Conservation (phyloP, 2,329 filamentous ascomycete species). For the Aspergillus versicolor region DNA sequence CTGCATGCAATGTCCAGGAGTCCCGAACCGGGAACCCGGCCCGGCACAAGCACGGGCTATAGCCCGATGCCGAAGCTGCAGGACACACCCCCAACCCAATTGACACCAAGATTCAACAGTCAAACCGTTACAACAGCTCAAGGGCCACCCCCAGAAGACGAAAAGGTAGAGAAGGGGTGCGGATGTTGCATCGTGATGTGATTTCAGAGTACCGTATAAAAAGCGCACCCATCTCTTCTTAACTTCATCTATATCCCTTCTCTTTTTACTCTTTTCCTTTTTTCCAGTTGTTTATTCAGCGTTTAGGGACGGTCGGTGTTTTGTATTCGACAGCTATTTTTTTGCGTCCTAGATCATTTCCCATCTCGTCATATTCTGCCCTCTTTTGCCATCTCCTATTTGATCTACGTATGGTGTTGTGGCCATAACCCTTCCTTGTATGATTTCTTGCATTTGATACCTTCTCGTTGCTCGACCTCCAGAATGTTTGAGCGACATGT, state of each 20-base stretch:
- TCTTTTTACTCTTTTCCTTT: not conserved
- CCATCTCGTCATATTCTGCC: slow-evolving; percentile 1
- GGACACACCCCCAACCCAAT: slow-evolving; percentile 34
- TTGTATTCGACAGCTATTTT: slow-evolving; percentile 5
- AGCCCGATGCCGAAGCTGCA: slow-evolving; percentile 51
- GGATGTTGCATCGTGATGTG: slow-evolving; percentile 77
- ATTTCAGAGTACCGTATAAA: slow-evolving; percentile 23
- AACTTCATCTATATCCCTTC: not conserved
- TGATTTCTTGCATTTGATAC: slow-evolving; percentile 6
- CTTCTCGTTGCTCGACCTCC: not conserved
- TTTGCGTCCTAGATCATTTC: slow-evolving; percentile 12
- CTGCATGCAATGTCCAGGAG: slow-evolving; percentile 30
- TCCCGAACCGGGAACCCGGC: slow-evolving; percentile 29
- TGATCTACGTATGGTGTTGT: not conserved
- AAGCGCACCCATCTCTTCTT: not conserved
- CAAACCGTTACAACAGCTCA: slow-evolving; percentile 53
- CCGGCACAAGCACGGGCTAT: slow-evolving; percentile 49
- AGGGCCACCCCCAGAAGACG: slow-evolving; percentile 42
- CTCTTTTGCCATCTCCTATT: slow-evolving; percentile 2
- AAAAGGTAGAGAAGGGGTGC: slow-evolving; percentile 53
- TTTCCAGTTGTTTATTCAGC: slow-evolving; percentile 19
- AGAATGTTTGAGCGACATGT: slow-evolving; percentile 3
- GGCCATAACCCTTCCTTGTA: not conserved
- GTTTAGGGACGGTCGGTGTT: slow-evolving; percentile 17
- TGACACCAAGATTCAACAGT: slow-evolving; percentile 38